phyloP scores from a whole-genome alignment of 352 stramenopile genomes.

The Phytophthora capsici region DNA sequence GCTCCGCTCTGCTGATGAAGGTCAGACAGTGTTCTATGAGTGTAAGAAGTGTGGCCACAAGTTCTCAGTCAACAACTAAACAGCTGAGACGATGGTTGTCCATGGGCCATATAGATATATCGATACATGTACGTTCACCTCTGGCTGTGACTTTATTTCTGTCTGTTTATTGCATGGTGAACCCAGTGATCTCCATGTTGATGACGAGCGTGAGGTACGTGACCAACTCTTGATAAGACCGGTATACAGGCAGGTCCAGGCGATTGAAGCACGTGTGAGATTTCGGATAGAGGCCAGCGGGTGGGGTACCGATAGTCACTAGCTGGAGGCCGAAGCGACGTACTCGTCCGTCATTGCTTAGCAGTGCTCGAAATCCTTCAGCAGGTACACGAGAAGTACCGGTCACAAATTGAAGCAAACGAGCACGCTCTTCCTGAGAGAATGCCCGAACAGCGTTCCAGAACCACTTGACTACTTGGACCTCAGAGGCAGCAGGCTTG shows the following conservation, averaged over 20 bases:
- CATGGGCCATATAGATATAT: conserved; percentile 39
- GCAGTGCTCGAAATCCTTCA: conserved; percentile 93
- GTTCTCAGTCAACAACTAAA: conserved; percentile 90
- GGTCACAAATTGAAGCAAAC: conserved; percentile 92
- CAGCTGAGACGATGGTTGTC: conserved; percentile 1
- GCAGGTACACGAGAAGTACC: conserved; percentile 92
- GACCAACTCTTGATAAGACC: conserved; percentile 82
- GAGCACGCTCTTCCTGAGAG: conserved; percentile 84
- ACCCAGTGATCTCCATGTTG: conserved; percentile 97
- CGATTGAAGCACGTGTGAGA: conserved; percentile 91
- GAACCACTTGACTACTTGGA: conserved; percentile 90
- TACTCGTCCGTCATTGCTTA: conserved; percentile 81
- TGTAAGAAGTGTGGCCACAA: conserved; percentile 97
- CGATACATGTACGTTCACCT: conserved; percentile 40
- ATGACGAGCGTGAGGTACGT: conserved; percentile 98
- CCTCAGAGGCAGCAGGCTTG: conserved; percentile 50
- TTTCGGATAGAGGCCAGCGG: conserved; percentile 79
- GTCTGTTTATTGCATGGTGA: conserved; percentile 93
- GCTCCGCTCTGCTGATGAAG: conserved; percentile 98
- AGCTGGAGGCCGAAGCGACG: conserved; percentile 98
- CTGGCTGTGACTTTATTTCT: conserved; percentile 11
- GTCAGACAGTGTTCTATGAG: conserved; percentile 99
- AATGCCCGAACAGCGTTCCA: conserved; percentile 85
- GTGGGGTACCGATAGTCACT: conserved; percentile 77
- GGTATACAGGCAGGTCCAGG: conserved; percentile 85